Base-by-base conservation (phyloP, 2,329 filamentous ascomycete genomes). In the Talaromyces sp. region DNA sequence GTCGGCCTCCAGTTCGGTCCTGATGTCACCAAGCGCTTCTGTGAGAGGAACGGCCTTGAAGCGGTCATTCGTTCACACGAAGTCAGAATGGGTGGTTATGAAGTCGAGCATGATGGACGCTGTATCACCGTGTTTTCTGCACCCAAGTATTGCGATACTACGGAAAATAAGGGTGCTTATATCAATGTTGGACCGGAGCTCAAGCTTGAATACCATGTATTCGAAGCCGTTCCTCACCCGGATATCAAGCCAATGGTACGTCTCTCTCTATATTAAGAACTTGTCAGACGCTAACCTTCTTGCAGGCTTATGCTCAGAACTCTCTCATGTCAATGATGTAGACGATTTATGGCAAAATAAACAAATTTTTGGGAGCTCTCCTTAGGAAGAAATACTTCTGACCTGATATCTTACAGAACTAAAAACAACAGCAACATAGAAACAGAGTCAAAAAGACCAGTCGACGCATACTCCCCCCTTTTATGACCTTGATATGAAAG, bases 101-200 rank as follows among this genome's bases (percentile, higher is more conserved):
- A 99, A 77, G 91, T 97, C 70, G 94, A 99, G 83, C 95, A 99
- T 77, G 90, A 95, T 72, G 95, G 94, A 69, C 89, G 88, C 72
- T 99, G 95, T 77, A 97, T 99, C 72, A 99, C 95, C 56, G 95
- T 99, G 71, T 99, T 99, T 83, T 98, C 94, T 47, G 95, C 95
- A 31, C 95, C 95, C 45, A 96, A 89, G 78, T 99, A 99, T 78
- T 99, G 95, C 79, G 95, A 99, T 76, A 92, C 92, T 72, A 98
- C 95, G 0, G 94, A 97, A 82, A 99, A 99, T 81, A 95, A 93
- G 82, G 95, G 95, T 69, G 95, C 95, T 19, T 99, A 96, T 79
- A 99, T 99, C 85, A 98, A 99, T 79, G 90, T 99, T 69, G 91
- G 91, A 37, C 86, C 91, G 16, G 91, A 97, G 68, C 92, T 96